These are phyloP conservation scores for Grosmannia huntii DNA, from an alignment of 2,329 filamentous ascomycete genomes.

Conservation along the genomic window DNA sequence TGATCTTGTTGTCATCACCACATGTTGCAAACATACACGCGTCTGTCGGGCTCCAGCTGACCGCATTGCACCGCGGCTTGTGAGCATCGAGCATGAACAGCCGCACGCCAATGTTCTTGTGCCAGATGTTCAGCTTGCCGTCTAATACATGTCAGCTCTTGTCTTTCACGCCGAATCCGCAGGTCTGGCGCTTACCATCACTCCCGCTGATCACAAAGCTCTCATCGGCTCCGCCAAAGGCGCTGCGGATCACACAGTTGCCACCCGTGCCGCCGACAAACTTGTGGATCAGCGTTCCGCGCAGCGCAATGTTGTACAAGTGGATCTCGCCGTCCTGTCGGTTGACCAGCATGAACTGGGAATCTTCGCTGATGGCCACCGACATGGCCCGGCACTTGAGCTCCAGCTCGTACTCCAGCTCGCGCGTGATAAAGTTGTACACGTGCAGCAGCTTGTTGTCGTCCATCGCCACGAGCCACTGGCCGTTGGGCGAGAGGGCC, in stretches of 20 bases:
- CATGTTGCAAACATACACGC: conserved; percentile 80
- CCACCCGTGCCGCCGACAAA: conserved; percentile 67
- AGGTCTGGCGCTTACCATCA: conserved; percentile 46
- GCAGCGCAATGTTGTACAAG: conserved; percentile 63
- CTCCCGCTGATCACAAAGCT: conserved; percentile 87
- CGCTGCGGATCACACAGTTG: conserved; percentile 59
- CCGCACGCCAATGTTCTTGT: conserved; percentile 65
- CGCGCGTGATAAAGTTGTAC: conserved; percentile 65
- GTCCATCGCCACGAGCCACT: conserved; percentile 67
- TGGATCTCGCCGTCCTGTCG: conserved; percentile 65
- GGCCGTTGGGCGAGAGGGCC: conserved; percentile 69
- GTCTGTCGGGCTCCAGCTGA: conserved; percentile 78
- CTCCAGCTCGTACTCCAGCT: conserved; percentile 62
- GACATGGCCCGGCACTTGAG: conserved; percentile 62
- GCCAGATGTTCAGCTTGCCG: conserved; percentile 74
- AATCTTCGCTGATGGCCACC: conserved; percentile 69
- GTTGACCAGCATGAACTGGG: conserved; percentile 70
- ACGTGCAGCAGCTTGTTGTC: conserved; percentile 59
- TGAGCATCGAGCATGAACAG: conserved; percentile 72
- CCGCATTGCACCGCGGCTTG: conserved; percentile 65
- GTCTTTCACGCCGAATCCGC: neutral
- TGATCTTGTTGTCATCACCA: conserved; percentile 74
- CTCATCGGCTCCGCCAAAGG: conserved; percentile 81
- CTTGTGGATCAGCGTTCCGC: conserved; percentile 51
- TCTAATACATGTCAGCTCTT: conserved; percentile 24